Conservation (phyloP, 2,329 filamentous ascomycete species). For the Aspergillus sergii region DNA sequence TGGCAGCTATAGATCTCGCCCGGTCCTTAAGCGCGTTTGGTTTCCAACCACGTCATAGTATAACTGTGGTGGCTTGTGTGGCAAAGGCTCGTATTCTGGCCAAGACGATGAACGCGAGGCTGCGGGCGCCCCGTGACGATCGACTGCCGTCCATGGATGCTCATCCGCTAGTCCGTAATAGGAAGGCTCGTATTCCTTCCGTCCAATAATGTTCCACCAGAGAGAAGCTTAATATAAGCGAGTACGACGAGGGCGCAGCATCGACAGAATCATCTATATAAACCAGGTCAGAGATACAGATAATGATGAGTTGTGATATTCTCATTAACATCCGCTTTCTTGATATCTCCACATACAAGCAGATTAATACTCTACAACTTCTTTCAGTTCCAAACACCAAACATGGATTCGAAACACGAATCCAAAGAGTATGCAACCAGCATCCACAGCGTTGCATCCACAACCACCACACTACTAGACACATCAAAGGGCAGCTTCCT, state of each 20-base stretch:
- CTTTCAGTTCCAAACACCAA: neutral
- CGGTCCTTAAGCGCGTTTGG: neutral
- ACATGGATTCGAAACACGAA: neutral
- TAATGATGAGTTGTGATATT: neutral
- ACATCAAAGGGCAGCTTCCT: neutral
- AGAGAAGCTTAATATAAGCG: neutral
- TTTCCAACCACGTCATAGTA: neutral
- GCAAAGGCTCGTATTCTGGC: neutral
- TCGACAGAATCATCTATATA: neutral
- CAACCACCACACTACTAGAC: neutral
- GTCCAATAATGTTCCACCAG: neutral
- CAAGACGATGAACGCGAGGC: no score
- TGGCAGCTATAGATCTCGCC: no score
- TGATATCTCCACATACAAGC: neutral
- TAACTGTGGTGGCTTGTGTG: neutral
- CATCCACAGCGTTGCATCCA: neutral
- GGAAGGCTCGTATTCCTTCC: neutral
- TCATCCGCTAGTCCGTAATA: neutral
- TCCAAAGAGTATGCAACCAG: neutral
- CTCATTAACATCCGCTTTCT: neutral
- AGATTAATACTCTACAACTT: neutral
- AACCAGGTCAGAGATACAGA: neutral
- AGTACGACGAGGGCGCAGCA: neutral
- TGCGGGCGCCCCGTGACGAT: neutral
- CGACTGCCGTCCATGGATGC: neutral